Base-by-base conservation (phyloP, 179 eudicot species). In the Pouteria campechiana region DNA sequence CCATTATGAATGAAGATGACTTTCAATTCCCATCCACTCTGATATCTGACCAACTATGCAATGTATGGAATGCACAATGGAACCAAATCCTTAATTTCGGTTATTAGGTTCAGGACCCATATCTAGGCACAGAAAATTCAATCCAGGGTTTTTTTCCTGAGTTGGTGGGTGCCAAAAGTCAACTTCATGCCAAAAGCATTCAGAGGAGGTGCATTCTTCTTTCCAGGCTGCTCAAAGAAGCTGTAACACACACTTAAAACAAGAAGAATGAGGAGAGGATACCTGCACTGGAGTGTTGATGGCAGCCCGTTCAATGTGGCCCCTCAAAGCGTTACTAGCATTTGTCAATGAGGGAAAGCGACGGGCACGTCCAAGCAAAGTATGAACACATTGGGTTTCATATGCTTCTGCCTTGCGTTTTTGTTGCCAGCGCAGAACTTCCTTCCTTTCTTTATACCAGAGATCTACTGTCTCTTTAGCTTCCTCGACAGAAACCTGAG, bases 281-380 rank as follows among this genome's bases (percentile, higher is more conserved):
- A 90, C 98, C 94, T 90, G 98, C 50, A 90, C 98, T 22, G 98
- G 98, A 13, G 98, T 82, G 49, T 90, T 90, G 44, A 90, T 90
- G 41, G 98, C 98, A 64, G 98, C 98, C 5, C 98, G 77, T 39
- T 90, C 98, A 50, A 90, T 77, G 68, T 90, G 98, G 56, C 72
- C 68, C 67, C 44, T 75, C 7, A 69, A 85, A 12, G 45, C 41
- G 12, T 18, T n/a, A 42, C 75, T 47, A 45, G 75, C 80, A 23
- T 41, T 34, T 16, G 32, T 41, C 55, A 65, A 43, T 12, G 73
- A 74, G 25, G 98, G 98, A 60, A 90, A 90, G 10, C 57, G 64
- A 22, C 98, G 94, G 32, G 90, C 78, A 50, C 96, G 75, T 12
- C 98, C 98, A 17, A 90, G 72, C 60, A 90, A 53, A 9, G 98